A percentile compares a stretch with the other conserved stretches of the same genome.
phyloP scores from a whole-genome alignment of 768 basidiomycete genomes.

The Asterophora parasitica region DNA sequence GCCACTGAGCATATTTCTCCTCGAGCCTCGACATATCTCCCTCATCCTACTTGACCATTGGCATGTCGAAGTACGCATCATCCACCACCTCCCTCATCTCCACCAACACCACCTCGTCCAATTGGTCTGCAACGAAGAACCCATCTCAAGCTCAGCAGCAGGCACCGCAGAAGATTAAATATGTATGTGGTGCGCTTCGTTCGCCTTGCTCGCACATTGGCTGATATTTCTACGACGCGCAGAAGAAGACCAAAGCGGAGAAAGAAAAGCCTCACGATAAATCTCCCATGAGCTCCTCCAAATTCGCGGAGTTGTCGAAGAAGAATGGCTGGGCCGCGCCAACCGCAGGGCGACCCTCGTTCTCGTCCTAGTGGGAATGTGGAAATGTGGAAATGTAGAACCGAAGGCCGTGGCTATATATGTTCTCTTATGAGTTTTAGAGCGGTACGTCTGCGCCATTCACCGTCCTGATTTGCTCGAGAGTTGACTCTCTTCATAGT shows the following conservation, averaged over 20 bases:
- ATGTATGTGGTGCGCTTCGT: neutral
- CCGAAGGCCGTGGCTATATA: no score
- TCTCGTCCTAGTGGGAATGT: neutral
- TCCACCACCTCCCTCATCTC: constrained; percentile 16
- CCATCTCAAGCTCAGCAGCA: neutral
- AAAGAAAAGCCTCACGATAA: neutral
- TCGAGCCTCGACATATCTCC: no score
- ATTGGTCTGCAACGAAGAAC: neutral
- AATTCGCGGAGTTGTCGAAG: constrained; percentile 17
- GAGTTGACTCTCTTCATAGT: no score
- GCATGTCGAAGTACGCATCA: constrained; percentile 13
- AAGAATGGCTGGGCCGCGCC: constrained; percentile 22
- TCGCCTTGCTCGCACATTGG: neutral
- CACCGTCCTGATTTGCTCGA: no score
- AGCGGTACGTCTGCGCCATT: neutral
- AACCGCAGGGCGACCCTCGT: constrained; percentile 19
- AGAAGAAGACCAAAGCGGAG: constrained; percentile 1
- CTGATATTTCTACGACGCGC: neutral
- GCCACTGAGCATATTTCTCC: no score
- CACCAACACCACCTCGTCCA: constrained; percentile 5
- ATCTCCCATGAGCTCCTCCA: constrained; percentile 9
- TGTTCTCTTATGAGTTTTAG: neutral
- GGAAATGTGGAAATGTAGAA: no score
- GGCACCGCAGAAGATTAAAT: constrained; percentile 1
- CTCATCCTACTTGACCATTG: neutral